These are phyloP conservation scores for Xeromyces bisporus DNA, from an alignment of 495 filamentous ascomycete species.

Conservation along the genomic window DNA sequence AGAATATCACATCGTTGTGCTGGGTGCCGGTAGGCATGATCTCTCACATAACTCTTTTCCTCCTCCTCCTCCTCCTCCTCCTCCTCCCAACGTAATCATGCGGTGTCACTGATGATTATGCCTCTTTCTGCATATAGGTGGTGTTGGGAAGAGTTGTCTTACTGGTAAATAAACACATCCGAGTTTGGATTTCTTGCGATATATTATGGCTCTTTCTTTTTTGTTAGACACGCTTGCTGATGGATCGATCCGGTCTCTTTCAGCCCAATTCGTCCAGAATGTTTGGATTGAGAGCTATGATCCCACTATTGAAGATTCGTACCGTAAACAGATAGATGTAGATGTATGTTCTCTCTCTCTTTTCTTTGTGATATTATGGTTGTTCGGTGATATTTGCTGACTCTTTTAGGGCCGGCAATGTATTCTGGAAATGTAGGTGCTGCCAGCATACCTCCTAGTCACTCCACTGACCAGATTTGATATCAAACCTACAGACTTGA, in stretches of 20 bases:
- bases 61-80: neutral
- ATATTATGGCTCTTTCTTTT: too few species aligned
- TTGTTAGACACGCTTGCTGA: too few species aligned
- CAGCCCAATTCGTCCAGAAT: slow-evolving; percentile 98
- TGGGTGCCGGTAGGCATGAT: slow-evolving; percentile 58
- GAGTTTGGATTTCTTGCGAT: too few species aligned
- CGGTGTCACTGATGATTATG: slow-evolving; percentile 5
- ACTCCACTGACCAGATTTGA: slow-evolving; percentile 3
- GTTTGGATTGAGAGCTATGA: slow-evolving; percentile 99
- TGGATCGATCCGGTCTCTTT: too few species aligned
- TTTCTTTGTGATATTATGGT: neutral
- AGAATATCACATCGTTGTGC: slow-evolving; percentile 85
- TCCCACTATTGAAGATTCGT: slow-evolving; percentile 96
- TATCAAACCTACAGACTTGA: slow-evolving; percentile 56
- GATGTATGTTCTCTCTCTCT: slow-evolving; percentile 54
- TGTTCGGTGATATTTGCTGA: slow-evolving; percentile 10
- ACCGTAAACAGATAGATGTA: slow-evolving; percentile 82
- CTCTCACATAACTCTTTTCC: slow-evolving; percentile 1
- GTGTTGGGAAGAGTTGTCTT: slow-evolving; percentile 94
- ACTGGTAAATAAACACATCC: slow-evolving; percentile 50
- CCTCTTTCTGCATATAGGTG: slow-evolving; percentile 39
- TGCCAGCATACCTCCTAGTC: slow-evolving; percentile 1
- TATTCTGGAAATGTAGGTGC: slow-evolving; percentile 79
- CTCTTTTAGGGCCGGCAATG: slow-evolving; percentile 70
- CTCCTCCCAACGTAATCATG: slow-evolving; percentile 2